Evolutionary conservation across 306 rosid genomes (phyloP), one percentile per base, ranked within the genome.

Genomic region (Myrica gale): DNA sequence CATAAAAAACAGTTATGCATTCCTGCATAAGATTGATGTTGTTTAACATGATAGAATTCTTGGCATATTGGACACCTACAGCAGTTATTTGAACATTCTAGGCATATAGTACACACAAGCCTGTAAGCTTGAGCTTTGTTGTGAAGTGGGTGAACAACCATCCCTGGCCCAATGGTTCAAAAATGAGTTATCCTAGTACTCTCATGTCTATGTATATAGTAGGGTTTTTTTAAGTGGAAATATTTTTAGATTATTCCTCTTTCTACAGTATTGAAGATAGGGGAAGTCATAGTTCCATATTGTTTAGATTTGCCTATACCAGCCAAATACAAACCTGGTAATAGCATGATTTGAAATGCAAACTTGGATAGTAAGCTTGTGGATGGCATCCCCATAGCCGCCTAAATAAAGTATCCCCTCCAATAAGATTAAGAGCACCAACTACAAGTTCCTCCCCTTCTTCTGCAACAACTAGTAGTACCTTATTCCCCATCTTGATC

Each of bases 301-400:
- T 65, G 1, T 7, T n/a, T n/a, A n/a, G n/a, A n/a, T n/a, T n/a
- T n/a, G 42, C n/a, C 41, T 60, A 26, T 60, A 60, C 43, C 50
- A 65, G 17, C 21, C 6, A 41, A 70, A 58, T 43, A 26, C 17
- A 62, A 37, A 94, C 98, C 98, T 94, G 98, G 85, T 94, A 94
- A 80, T 94, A 94, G 74, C 98, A 94, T 61, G 98, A 94, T 88
- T 94, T 97, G 85, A 94, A 94, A 86, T 94, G 98, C 82, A 92
- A 79, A 81, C 96, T 82, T 66, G 97, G 98, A 77, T 89, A 94
- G 83, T 90, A 87, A 67, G 85, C 74, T 60, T 61, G 79, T 15
- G 94, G 90, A 32, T 69, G 88, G 79, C 98, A 90, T 21, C 98
- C 98, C 98, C 97, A 94, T 57, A 94, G 87, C 68, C 96, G 96